phyloP scores from a whole-genome alignment of 345 rosid genomes.

The Eucalyptus marginata region DNA sequence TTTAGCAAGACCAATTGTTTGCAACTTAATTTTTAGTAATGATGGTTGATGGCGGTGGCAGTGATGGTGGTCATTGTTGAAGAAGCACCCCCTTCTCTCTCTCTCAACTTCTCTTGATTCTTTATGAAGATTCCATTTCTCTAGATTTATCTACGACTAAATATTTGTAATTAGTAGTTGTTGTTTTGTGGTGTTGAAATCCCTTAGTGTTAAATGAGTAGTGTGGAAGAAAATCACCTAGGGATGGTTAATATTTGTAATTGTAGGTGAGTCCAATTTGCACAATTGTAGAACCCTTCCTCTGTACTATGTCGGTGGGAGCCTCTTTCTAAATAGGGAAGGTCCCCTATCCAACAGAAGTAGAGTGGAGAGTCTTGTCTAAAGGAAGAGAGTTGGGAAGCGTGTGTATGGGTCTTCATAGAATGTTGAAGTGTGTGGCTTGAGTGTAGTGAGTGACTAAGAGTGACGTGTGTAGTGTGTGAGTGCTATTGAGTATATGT shows the following conservation, averaged over 20 bases:
- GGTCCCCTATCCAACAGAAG: neutral
- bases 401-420: neutral
- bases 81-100: too few species aligned
- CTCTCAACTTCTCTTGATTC: too few species aligned
- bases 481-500: too few species aligned
- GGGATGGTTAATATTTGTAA: neutral
- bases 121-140: too few species aligned
- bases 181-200: neutral
- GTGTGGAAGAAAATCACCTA: too few species aligned
- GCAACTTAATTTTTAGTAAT: neutral
- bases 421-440: neutral
- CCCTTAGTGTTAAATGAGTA: too few species aligned
- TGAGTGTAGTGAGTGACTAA: too few species aligned
- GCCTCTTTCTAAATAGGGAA: neutral
- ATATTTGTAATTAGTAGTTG: too few species aligned
- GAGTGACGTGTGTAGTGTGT: too few species aligned
- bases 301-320: neutral
- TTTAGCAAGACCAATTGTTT: fast-evolving
- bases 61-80: neutral
- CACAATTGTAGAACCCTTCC: neutral
- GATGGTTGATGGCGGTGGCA: neutral
- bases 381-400: neutral
- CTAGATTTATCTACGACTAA: neutral
- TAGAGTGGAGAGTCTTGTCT: neutral
- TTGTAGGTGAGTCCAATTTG: neutral